A percentile compares a stretch with the other conserved stretches of the same genome.
Conservation (phyloP, 1,284 basidiomycete species). For the Spongispora temasekensis region DNA sequence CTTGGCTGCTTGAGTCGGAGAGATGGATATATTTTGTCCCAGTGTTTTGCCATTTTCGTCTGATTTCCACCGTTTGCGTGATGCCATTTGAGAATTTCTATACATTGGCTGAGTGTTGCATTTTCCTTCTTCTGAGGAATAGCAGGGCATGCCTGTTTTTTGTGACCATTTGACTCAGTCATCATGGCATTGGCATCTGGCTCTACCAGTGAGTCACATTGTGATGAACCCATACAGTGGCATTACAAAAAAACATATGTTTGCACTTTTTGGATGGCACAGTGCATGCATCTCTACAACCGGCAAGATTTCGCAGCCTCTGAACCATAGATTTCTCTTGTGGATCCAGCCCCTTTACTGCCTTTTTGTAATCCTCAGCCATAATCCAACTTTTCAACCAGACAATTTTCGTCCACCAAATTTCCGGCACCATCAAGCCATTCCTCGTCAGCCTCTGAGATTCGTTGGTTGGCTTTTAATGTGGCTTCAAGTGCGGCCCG, state of each 20-base stretch:
- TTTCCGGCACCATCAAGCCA: not conserved
- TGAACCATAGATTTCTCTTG: not conserved
- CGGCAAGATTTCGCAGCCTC: not conserved
- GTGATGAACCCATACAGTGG: not conserved
- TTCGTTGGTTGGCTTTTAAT: not conserved
- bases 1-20: not conserved
- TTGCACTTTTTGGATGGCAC: not conserved
- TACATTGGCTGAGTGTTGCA: not conserved
- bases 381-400: not conserved
- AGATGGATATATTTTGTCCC: not conserved
- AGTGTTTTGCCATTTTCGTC: not conserved
- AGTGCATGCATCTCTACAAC: not conserved
- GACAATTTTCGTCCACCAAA: not conserved
- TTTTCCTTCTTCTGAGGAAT: not conserved
- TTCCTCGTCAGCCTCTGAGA: not conserved
- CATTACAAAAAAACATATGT: not conserved
- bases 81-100: not conserved
- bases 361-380: not conserved
- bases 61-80: not conserved
- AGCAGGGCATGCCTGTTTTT: not conserved
- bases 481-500: not conserved
- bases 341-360: not conserved
- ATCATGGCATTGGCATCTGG: too few relatives aligned
- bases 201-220: not conserved
- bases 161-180: not conserved